Evolutionary conservation across 2,329 filamentous ascomycete species (phyloP), one percentile per base, ranked within the genome.

Genomic region (Fusarium devonianum): DNA sequence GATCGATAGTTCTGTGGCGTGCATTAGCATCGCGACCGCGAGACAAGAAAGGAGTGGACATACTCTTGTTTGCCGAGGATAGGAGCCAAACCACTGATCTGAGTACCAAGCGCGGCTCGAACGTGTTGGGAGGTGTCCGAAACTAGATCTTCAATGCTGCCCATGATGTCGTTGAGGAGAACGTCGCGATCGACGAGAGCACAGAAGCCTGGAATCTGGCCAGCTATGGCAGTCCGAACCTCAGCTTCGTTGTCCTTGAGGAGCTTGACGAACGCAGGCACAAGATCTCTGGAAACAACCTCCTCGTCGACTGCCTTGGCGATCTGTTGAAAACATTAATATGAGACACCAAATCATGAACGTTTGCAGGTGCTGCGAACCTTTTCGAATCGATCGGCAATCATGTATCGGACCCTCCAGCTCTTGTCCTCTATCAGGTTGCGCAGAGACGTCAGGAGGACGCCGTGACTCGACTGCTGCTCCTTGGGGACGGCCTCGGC

Each of bases 361-460:
- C 91, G 19, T 18, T 11, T 11, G n/a, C 5, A 30, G 25, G 13
- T 21, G 28, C 10, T 23, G 14, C 41, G 18, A 34, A 64, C 91
- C 88, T 97, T 97, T 75, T 99, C 94, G 69, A 97, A 99, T 71
- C 92, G 86, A 74, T 99, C 94, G 37, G 94, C 94, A 65, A 99
- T 94, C 94, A 99, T 99, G 75, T 97, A 99, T 71, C 94, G 86
- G 53, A 99, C 94, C 69, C 94, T 87, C 94, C 94, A 99, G 78
- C 94, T 97, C 84, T 97, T 99, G 73, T 99, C 94, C 68, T 97
- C 94, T 75, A 99, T 97, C 69, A 99, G 76, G 75, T 85, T 96
- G 66, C 94, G 88, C 68, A 99, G 78, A 34, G 93, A 92, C 39
- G 90, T 93, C 67, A 99, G 80, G 49, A 99, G 78, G 47, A 97